A percentile compares a stretch with the other conserved stretches of the same genome.
These are phyloP conservation scores for Phytopythium chamaehyphon DNA, from an alignment of 352 stramenopile species.

Conservation along the genomic window DNA sequence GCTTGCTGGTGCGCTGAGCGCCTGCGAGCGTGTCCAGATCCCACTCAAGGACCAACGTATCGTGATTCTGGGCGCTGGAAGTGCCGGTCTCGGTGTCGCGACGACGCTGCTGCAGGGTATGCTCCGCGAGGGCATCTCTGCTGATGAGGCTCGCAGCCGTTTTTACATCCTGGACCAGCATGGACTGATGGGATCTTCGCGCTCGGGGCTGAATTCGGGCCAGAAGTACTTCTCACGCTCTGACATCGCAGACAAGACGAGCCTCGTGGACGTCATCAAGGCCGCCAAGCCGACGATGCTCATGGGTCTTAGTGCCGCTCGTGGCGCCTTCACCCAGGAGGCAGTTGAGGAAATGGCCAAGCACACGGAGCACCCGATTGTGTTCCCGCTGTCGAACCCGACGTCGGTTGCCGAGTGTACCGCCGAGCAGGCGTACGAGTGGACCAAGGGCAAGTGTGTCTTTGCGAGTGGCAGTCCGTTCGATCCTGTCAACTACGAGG, in stretches of 20 bases:
- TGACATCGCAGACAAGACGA: conserved; percentile 67
- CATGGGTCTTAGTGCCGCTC: conserved; percentile 88
- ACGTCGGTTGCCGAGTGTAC: conserved; percentile 96
- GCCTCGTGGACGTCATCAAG: conserved; percentile 82
- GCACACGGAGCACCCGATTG: conserved; percentile 88
- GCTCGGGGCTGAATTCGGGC: conserved; percentile 56
- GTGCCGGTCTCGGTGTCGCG: conserved; percentile 93
- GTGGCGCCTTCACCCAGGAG: conserved; percentile 86
- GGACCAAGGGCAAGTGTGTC: conserved; percentile 93
- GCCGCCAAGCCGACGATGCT: conserved; percentile 92
- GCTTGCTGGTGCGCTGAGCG: conserved; percentile 84
- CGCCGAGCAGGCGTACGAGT: conserved; percentile 94
- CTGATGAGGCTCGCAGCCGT: conserved; percentile 60
- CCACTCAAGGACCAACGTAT: conserved; percentile 93
- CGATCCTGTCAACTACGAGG: conserved; percentile 87
- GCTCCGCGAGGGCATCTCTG: conserved; percentile 75
- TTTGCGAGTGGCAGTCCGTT: conserved; percentile 97
- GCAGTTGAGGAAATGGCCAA: conserved; percentile 86
- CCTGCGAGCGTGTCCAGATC: conserved; percentile 62
- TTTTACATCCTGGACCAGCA: conserved; percentile 84
- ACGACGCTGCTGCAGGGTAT: conserved; percentile 89
- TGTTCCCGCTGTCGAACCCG: conserved; percentile 97
- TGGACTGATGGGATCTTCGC: conserved; percentile 52
- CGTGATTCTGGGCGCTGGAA: conserved; percentile 93
- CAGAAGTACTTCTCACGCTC: conserved; percentile 76